A percentile compares a stretch with the other conserved stretches of the same genome.
phyloP scores from a whole-genome alignment of 345 rosid genomes.

The Aegle marmelos region DNA sequence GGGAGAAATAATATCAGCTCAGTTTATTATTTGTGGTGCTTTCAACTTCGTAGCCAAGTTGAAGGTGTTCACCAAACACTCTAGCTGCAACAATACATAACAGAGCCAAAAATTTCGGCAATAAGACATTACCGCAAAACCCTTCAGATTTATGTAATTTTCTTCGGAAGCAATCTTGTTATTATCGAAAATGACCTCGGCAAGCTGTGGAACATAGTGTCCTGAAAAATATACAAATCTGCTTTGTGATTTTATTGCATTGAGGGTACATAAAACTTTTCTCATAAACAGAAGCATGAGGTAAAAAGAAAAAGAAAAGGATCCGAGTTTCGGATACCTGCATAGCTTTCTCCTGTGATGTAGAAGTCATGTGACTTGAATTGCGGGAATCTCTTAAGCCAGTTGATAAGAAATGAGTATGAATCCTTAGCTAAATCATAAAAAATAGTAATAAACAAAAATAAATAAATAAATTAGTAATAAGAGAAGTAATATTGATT shows the following conservation, averaged over 20 bases:
- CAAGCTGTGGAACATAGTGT: slow-evolving; percentile 83
- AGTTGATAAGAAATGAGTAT: slow-evolving; percentile 52
- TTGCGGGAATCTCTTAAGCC: slow-evolving; percentile 70
- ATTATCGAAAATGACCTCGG: slow-evolving; percentile 50
- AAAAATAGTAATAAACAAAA: not conserved
- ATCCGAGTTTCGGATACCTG: slow-evolving; percentile 30
- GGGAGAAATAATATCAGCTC: not conserved
- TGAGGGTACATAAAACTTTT: not conserved
- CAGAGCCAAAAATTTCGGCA: not conserved
- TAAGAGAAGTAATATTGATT: too few species aligned
- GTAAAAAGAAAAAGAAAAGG: too few species aligned
- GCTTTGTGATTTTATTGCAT: not conserved
- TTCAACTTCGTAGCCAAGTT: too few species aligned
- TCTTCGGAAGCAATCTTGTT: slow-evolving; percentile 42
- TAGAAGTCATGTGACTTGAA: slow-evolving; percentile 56
- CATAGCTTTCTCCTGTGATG: slow-evolving; percentile 75
- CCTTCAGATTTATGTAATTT: slow-evolving; percentile 62
- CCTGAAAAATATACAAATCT: slow-evolving; percentile 29
- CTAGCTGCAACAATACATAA: not conserved
- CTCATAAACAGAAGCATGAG: too few species aligned
- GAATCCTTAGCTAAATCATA: slow-evolving; percentile 48
- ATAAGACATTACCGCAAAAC: slow-evolving; percentile 52
- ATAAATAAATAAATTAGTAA: not conserved
- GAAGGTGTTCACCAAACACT: too few species aligned
- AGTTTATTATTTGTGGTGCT: too few species aligned